Evolutionary conservation across 371 early-diverging fungal species (phyloP), one percentile per base, ranked within the genome.

Genomic region (Rhizopus arrhizus): DNA sequence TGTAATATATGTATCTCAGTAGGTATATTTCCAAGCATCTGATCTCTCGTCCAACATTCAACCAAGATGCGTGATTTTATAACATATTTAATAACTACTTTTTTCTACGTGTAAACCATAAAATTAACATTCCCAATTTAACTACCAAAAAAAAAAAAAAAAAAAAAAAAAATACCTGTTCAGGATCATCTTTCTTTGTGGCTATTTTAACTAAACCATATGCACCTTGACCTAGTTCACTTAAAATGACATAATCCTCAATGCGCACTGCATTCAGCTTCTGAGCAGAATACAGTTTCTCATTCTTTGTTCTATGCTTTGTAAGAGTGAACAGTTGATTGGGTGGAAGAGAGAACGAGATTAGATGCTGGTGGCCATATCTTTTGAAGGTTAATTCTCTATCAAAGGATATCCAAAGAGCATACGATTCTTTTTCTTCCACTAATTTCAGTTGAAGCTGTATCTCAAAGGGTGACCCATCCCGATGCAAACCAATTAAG

Each of bases 71-170:
- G 82, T 22, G 85, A 80, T 70, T 89, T 89, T 72, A 90, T 85
- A 35, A 91, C 86, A 69, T 88, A 91, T 68, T 91, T 91, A 66
- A 91, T 78, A 60, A 91, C 90, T 8, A 87, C 83, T 53, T 81
- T 83, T 53, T 68, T 77, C 78, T 84, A 55, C 32, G n/a, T 5
- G n/a, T 5, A 43, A 63, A 31, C 16, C n/a, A 49, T 45, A 50
- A 3, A 45, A 41, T 32, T 35, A 46, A 50, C 12, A 53, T 48
- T 49, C 61, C 15, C 15, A n/a, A 9, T 6, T 13, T 4, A 13
- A n/a, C 5, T 43, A 13, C n/a, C 38, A 43, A 40, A 57, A 48
- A 35, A 49, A 58, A 45, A 49, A 36, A 43, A 40, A 57, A 48
- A 35, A 49, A 58, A 45, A 49, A 36, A 59, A 49, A 36, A 41